These are phyloP conservation scores for Coemansia sp. DNA, from an alignment of 192 early-diverging fungal species.

Conservation along the genomic window DNA sequence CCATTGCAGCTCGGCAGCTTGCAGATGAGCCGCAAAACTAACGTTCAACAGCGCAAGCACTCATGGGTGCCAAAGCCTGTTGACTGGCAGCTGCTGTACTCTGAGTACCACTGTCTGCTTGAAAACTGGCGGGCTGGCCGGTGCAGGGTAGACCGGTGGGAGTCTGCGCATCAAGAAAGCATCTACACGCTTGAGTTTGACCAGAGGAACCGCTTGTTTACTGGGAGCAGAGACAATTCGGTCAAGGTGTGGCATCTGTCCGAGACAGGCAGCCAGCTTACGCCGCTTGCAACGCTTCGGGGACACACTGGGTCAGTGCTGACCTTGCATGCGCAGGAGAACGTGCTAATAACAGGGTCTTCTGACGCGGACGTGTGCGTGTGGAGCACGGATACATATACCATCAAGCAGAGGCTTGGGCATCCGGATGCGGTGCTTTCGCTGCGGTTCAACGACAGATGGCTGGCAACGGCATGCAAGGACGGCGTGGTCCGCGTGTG, in stretches of 20 bases:
- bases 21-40: too few relatives aligned
- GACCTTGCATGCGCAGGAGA: conserved; percentile 78
- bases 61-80: conserved; percentile 31
- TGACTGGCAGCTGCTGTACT: conserved; percentile 76
- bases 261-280: conserved; percentile 51
- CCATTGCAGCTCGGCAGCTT: neutral
- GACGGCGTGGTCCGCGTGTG: conserved; percentile 84
- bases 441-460: conserved; percentile 70
- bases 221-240: conserved; percentile 68
- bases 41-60: neutral
- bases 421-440: conserved; percentile 74
- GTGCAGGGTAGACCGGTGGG: conserved; percentile 62
- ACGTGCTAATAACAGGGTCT: conserved; percentile 68
- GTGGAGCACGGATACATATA: conserved; percentile 68
- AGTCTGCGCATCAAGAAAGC: conserved; percentile 74
- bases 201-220: conserved; percentile 62
- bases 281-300: conserved; percentile 58
- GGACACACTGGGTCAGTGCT: conserved; percentile 81
- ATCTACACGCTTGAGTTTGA: conserved; percentile 87
- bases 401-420: conserved; percentile 51
- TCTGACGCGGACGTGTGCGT: conserved; percentile 67
- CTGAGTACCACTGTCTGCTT: conserved; percentile 63
- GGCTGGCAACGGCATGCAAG: conserved; percentile 80
- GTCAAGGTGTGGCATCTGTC: conserved; percentile 79
- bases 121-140: conserved; percentile 70